Evolutionary conservation across 805 yeast species (phyloP), one percentile per base, ranked within the genome.

Genomic region (Nadsonia fulvescens): DNA sequence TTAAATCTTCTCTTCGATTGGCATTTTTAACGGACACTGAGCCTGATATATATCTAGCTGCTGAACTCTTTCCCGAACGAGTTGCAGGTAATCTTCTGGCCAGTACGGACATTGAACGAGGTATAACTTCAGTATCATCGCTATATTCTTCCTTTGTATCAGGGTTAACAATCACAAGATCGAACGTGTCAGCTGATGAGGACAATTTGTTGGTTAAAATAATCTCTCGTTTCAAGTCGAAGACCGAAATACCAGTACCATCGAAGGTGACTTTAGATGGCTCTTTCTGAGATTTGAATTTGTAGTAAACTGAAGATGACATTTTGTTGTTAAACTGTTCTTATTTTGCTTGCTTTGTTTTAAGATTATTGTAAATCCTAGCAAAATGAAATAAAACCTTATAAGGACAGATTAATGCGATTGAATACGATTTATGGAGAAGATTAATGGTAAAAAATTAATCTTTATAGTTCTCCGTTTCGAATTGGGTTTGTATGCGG

Each of bases 181-280:
- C 89, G 40, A 83, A 82, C 8, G 38, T 30, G 43, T 79, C 93
- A 3, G 72, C 65, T 1, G 93, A 91, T 32, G 70, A 72, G 5
- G 83, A 81, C 9, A 89, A 57, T 39, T 70, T 76, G 49, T 83
- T 86, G 20, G 70, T 78, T 11, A 62, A 49, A 22, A 89, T 75
- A 27, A 89, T 81, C 39, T 89, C 96, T 34, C 86, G 70, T 51
- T 89, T 89, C 33, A 89, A 55, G 44, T 89, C 99, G 52, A 86
- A 89, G 1, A 83, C 93, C 2, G 93, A 79, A 21, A 89, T 69
- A 15, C 96, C 95, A 0, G 98, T 86, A 12, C 98, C 99, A 47
- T 89, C 98, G 44, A 89, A 89, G 24, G 72, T 63, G 14, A 89
- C 67, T 22, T 91, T 64, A 1, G 77, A 69, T 15, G 77, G 72